phyloP scores from a whole-genome alignment of 805 yeast species.

The Cephaloascus albidus region DNA sequence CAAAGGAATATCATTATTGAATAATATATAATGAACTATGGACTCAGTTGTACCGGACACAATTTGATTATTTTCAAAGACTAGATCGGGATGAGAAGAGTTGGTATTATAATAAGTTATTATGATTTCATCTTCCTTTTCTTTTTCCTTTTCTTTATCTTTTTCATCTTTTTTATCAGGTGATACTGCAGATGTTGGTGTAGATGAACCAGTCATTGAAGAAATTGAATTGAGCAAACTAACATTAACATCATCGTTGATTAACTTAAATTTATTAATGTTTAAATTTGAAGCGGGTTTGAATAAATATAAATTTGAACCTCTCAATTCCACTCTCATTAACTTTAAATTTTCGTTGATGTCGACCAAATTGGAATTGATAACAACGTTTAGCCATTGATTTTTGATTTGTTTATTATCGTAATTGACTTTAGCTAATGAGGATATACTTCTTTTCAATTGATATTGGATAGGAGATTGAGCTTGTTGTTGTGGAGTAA shows the following conservation, averaged over 20 bases:
- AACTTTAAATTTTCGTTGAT: constrained; percentile 31
- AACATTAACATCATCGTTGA: constrained; percentile 7
- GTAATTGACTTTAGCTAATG: constrained; percentile 18
- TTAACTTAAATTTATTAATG: constrained; percentile 8
- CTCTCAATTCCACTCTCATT: constrained; percentile 59
- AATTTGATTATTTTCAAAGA: constrained; percentile 36
- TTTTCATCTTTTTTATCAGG: background rate
- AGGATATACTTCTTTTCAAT: constrained; percentile 1
- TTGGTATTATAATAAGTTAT: constrained; percentile 16
- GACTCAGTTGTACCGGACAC: constrained; percentile 58
- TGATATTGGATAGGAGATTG: background rate
- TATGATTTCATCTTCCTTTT: background rate
- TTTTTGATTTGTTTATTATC: constrained; percentile 20
- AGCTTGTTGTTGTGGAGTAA: too few relatives aligned
- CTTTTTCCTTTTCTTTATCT: background rate
- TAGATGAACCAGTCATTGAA: background rate
- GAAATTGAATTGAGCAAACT: constrained; percentile 6
- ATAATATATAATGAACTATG: constrained; percentile 63
- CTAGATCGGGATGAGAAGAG: constrained; percentile 26
- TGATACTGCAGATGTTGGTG: background rate
- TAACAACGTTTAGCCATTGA: constrained; percentile 27
- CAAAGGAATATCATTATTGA: constrained; percentile 10
- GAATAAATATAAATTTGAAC: constrained; percentile 55
- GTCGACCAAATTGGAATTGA: constrained; percentile 22
- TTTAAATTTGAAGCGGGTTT: constrained; percentile 43